phyloP scores from a whole-genome alignment of 2,329 filamentous ascomycete species.

The Verticillium klebahnii region DNA sequence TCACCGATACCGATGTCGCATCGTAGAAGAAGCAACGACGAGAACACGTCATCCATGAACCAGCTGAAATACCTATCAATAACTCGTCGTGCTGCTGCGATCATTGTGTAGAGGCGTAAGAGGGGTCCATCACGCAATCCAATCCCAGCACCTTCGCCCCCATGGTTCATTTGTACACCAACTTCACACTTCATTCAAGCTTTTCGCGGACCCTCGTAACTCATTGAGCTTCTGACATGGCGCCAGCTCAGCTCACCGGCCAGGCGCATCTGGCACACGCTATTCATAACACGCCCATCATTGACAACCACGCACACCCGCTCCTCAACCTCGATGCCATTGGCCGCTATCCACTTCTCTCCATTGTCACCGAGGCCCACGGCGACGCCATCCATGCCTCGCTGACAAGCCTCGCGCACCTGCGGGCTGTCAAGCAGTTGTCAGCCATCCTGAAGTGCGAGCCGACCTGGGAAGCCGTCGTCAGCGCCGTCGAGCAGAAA shows the following conservation, averaged over 20 bases:
- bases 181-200: too few species aligned
- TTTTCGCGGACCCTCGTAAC: too few species aligned
- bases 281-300: conserved; percentile 55
- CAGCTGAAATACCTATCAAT: neutral
- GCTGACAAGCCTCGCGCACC: conserved; percentile 59
- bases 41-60: neutral
- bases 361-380: conserved; percentile 68
- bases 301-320: conserved; percentile 71
- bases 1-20: neutral
- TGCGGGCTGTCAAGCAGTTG: conserved; percentile 67
- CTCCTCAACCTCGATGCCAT: conserved; percentile 51
- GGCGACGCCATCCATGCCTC: conserved; percentile 62
- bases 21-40: neutral
- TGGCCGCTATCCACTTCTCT: conserved; percentile 43
- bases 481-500: conserved; percentile 35
- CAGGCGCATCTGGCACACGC: conserved; percentile 25
- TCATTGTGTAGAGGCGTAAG: neutral
- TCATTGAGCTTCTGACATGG: neutral
- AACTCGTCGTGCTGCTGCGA: neutral
- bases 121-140: neutral
- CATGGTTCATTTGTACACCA: neutral
- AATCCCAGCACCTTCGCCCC: too few species aligned
- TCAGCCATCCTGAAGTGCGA: conserved; percentile 59
- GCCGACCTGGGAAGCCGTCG: conserved; percentile 54
- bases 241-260: conserved; percentile 10